phyloP scores from a whole-genome alignment of 1,139 yeast species.

The Wickerhamiella infanticola region DNA sequence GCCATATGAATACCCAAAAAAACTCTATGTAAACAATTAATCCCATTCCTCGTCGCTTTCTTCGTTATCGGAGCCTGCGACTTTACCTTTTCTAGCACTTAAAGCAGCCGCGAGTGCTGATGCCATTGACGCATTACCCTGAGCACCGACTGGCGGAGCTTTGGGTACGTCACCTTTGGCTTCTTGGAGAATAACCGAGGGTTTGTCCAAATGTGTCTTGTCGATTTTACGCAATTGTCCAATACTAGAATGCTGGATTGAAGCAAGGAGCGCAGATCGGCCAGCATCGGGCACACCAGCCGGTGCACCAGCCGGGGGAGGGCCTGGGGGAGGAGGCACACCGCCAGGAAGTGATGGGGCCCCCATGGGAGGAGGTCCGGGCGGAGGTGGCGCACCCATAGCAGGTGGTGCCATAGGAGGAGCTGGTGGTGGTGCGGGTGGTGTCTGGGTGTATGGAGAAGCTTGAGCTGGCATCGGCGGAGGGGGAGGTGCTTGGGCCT shows the following conservation, averaged over 20 bases:
- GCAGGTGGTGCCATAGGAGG: slow-evolving; percentile 13
- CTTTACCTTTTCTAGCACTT: slow-evolving; percentile 65
- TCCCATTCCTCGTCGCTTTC: slow-evolving; percentile 62
- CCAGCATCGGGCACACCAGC: slow-evolving; percentile 18
- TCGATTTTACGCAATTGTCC: slow-evolving; percentile 60
- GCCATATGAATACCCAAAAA: slow-evolving; percentile 40
- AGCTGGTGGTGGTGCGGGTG: slow-evolving; percentile 11
- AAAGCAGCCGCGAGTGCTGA: slow-evolving; percentile 84
- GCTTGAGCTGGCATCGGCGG: slow-evolving; percentile 14
- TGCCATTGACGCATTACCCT: slow-evolving; percentile 40
- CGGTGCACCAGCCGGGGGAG: slow-evolving; percentile 8
- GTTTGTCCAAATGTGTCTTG: slow-evolving; percentile 66
- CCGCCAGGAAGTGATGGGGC: slow-evolving; percentile 3
- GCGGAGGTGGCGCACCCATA: slow-evolving; percentile 21
- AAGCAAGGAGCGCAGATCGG: slow-evolving; percentile 55
- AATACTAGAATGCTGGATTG: slow-evolving; percentile 68
- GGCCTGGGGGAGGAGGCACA: slow-evolving; percentile 17
- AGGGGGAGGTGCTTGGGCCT: slow-evolving; percentile 25
- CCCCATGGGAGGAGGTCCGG: slow-evolving; percentile 7
- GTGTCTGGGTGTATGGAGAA: slow-evolving; percentile 10
- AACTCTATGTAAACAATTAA: slow-evolving; percentile 7
- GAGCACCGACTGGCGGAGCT: slow-evolving; percentile 22
- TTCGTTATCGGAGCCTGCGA: slow-evolving; percentile 73
- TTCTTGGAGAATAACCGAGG: slow-evolving; percentile 56
- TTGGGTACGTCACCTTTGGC: slow-evolving; percentile 43